Base-by-base conservation (phyloP, 1,284 basidiomycete species). In the Microbotryum violaceum region DNA sequence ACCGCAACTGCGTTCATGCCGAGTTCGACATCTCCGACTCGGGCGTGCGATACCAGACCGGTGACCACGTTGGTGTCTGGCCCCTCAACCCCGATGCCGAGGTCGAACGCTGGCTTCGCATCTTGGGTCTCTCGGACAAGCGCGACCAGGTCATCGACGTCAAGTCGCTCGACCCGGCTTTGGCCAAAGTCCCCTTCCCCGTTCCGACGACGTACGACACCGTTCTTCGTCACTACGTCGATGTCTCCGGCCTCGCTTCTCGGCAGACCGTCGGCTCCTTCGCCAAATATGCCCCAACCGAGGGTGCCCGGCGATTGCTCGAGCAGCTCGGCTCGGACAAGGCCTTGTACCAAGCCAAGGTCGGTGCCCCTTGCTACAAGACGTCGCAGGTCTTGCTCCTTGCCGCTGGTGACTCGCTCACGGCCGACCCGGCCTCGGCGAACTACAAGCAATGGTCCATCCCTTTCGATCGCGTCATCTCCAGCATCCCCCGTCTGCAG, bases 161-260 rank as follows among this genome's bases (percentile, higher is more conserved):
- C 68, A 91, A 93, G 74, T 96, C 92, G 29, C 85, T 98, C 63
- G 96, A 98, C 75, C 94, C 96, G 44, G 90, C 92, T 27, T 82
- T 98, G 23, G 96, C 96, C 64, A 98, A 98, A 78, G 93, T 97
- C 65, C 94, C 94, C 20, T 98, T 98, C 87, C 94, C 96, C 25
- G 86, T 89, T 29, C 94, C 94, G 2, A 94, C 93, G 1, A 97
- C 94, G 2, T 97, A 97, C 74, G 84, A 83, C 70, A 88, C 92
- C 58, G 89, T 97, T 68, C 86, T 97, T 71, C 86, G 93, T 55
- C 89, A 98, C 80, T 98, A 98, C 77, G 85, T 97, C 74, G 94
- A 98, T 75, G 91, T 97, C 73, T 90, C 87, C 70, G 88, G 91
- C 49, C 84, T 89, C 57, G 91, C 89, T 18, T 91, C 91, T 76